Percentiles rank a stretch among this genome's conserved stretches.
These are phyloP conservation scores for Epichloe amarillans DNA, from an alignment of 2,329 filamentous ascomycete species.

Conservation along the genomic window DNA sequence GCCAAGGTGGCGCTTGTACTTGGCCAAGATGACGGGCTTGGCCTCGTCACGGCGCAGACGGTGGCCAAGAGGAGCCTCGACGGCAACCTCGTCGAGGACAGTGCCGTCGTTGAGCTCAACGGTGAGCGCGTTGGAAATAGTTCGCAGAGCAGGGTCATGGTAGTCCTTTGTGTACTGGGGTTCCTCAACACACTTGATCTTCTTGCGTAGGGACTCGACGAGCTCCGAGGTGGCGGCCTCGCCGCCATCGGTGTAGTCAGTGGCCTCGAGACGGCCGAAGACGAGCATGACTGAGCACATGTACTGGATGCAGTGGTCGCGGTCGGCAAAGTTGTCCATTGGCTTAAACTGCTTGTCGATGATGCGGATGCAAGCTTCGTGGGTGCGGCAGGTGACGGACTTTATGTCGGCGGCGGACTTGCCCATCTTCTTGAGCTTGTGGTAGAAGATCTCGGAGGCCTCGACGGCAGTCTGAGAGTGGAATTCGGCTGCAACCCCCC, in stretches of 20 bases:
- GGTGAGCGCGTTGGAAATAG: constrained; percentile 93
- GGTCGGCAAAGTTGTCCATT: constrained; percentile 99
- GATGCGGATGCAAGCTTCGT: constrained; percentile 96
- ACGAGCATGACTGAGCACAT: constrained; percentile 96
- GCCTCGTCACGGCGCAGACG: constrained; percentile 84
- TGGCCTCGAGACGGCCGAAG: constrained; percentile 85
- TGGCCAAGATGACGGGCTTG: constrained; percentile 90
- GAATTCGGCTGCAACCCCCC: constrained; percentile 56
- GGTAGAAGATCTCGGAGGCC: constrained; percentile 77
- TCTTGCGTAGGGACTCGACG: constrained; percentile 81
- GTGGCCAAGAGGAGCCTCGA: constrained; percentile 92
- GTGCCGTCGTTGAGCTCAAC: constrained; percentile 93
- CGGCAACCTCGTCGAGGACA: constrained; percentile 74
- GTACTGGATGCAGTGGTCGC: constrained; percentile 99
- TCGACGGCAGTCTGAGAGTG: constrained; percentile 98
- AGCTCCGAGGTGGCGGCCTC: constrained; percentile 85
- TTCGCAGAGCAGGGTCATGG: constrained; percentile 84
- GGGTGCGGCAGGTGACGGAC: constrained; percentile 82
- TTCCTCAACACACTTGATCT: constrained; percentile 94
- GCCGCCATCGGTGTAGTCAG: constrained; percentile 82
- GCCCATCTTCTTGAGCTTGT: constrained; percentile 68
- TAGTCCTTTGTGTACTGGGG: constrained; percentile 89
- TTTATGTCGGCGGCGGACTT: constrained; percentile 93
- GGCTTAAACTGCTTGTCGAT: constrained; percentile 99
- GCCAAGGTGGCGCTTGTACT: constrained; percentile 85